These are phyloP conservation scores for Maudiozyma barnettii DNA, from an alignment of 805 yeast species.

Conservation along the genomic window DNA sequence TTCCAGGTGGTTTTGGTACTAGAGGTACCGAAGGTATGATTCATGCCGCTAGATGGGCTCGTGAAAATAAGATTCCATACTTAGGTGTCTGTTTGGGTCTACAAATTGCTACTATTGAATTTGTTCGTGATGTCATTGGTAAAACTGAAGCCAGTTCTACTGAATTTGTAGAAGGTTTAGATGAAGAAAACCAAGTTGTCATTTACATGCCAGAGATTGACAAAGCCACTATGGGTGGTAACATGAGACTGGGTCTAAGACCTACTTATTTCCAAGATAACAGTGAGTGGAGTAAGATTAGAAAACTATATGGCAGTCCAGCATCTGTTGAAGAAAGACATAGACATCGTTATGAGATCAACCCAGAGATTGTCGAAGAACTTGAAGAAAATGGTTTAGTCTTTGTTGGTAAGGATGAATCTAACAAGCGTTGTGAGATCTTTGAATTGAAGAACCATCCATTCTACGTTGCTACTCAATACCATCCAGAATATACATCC, in stretches of 20 bases:
- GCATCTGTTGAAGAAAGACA: constrained; percentile 81
- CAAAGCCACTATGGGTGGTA: constrained; percentile 92
- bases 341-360: constrained; percentile 96
- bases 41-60: constrained; percentile 95
- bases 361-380: constrained; percentile 64
- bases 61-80: constrained; percentile 88
- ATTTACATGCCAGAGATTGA: constrained; percentile 98
- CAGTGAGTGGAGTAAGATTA: constrained; percentile 59
- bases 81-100: constrained; percentile 96
- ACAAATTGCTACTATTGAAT: constrained; percentile 94
- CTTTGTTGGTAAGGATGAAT: constrained; percentile 91
- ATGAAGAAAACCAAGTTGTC: constrained; percentile 58
- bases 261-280: constrained; percentile 69
- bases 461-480: constrained; percentile 90
- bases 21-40: constrained; percentile 99
- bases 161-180: constrained; percentile 63
- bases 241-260: constrained; percentile 96
- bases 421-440: constrained; percentile 87
- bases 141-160: constrained; percentile 61
- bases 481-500: constrained; percentile 96
- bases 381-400: constrained; percentile 73
- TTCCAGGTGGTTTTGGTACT: constrained; percentile 96
- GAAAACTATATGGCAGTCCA: constrained; percentile 67
- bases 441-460: constrained; percentile 81
- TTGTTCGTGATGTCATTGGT: constrained; percentile 71